Evolutionary conservation across 495 filamentous ascomycete species (phyloP), one percentile per base, ranked within the genome.

Genomic region (Venustampulla echinocandica): DNA sequence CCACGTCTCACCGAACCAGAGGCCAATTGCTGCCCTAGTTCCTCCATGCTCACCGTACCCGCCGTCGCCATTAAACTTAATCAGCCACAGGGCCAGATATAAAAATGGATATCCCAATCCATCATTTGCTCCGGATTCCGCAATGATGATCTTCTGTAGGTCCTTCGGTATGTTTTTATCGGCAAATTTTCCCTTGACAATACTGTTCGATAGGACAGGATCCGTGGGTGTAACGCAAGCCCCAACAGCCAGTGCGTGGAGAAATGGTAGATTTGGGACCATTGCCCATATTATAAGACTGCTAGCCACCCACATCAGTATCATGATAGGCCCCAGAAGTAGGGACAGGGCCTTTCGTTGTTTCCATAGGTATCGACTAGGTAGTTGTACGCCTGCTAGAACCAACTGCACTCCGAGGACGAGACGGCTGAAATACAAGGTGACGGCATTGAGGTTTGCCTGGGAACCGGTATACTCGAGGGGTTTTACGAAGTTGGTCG

Each of bases 121-220:
- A 61, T 95, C 89, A 61, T 95, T 95, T 3, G 87, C 85, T 2
- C 90, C 90, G 0, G 83, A 87, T 65, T 97, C 89, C 0, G 89
- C 88, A 42, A 90, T 77, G 53, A 95, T 90, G 47, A 95, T 87
- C 45, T 80, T 77, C 69, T 93, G 87, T 52, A 95, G 61, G 13
- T 79, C 72, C 50, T 79, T 84, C 2, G 88, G 87, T 13, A 95
- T 80, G 64, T 95, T 85, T 54, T 87, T 84, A 47, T 94, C 89
- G 9, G 89, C 90, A 52, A 94, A 95, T 53, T 85, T 90, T 32
- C 90, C 90, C 67, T 95, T 95, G 36, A 95, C 87, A 46, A 95
- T 93, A 2, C 82, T 82, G 49, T 92, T 90, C 20, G 85, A 89
- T 23, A 95, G 67, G 19, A 95, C 81, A 0, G 90, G 90, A 59